Evolutionary conservation across 768 basidiomycete genomes (phyloP).

Genomic region (Neoboletus brunneissimus): DNA sequence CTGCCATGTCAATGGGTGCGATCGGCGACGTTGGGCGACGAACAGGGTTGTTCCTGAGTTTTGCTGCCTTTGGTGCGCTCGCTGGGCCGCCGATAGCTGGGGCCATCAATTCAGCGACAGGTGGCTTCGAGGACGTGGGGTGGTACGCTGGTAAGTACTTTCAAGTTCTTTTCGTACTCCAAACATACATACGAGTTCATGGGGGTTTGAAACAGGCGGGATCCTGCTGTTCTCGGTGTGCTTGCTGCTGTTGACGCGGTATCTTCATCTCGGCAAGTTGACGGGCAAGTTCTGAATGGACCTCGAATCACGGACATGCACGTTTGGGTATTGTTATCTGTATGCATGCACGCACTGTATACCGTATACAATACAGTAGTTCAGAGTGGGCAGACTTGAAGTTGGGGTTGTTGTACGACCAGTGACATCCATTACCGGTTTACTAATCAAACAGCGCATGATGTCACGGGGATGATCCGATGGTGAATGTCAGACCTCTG

Average conservation of each 20-base stretch:
- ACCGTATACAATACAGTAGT: neutral
- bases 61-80: slow-evolving; percentile 60
- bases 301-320: neutral
- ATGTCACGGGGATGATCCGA: no score
- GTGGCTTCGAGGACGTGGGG: slow-evolving; percentile 38
- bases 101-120: slow-evolving; percentile 54
- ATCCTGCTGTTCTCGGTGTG: slow-evolving; percentile 41
- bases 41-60: slow-evolving; percentile 60
- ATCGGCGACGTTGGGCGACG: slow-evolving; percentile 61
- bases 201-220: slow-evolving; percentile 25
- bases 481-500: no score
- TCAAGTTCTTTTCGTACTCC: neutral
- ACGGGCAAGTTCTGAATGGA: slow-evolving; percentile 41
- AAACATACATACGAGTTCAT: neutral
- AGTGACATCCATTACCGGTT: no score
- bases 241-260: slow-evolving; percentile 39
- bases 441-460: no score
- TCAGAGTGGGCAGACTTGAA: no score
- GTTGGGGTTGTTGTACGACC: no score
- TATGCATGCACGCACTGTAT: neutral
- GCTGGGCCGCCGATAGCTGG: slow-evolving; percentile 74
- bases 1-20: slow-evolving; percentile 60
- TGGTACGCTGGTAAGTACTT: slow-evolving; percentile 40
- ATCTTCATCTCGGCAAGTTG: slow-evolving; percentile 39
- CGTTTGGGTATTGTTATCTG: neutral